Evolutionary conservation across 2,329 filamentous ascomycete genomes (phyloP).

Genomic region (Ophiostoma sp.): DNA sequence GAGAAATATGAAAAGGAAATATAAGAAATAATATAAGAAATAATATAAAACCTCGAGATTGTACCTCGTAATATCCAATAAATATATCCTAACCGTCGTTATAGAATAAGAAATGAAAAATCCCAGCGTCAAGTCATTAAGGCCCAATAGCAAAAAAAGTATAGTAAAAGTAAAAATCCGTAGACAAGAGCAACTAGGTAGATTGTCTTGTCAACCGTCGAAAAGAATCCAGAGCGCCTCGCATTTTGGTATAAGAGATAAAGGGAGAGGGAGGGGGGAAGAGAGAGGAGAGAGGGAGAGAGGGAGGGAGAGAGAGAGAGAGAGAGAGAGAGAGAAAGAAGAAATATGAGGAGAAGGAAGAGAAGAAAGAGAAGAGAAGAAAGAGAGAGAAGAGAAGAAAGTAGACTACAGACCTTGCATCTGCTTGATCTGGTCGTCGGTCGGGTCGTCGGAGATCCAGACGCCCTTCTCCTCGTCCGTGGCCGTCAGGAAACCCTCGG

Average conservation of each 20-base stretch:
- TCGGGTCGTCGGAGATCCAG: constrained; percentile 71
- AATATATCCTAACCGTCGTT: constrained; percentile 12
- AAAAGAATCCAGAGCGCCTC: constrained; percentile 15
- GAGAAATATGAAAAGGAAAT: background rate
- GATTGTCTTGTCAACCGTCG: background rate
- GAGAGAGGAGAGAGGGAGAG: background rate
- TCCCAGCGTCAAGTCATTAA: constrained; percentile 16
- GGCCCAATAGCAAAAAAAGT: constrained; percentile 14
- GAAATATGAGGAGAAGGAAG: background rate
- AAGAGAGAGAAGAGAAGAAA: background rate
- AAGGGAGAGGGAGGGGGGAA: background rate
- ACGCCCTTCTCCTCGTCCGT: constrained; percentile 82
- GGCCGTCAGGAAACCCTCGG: constrained; percentile 74
- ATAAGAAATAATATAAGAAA: background rate
- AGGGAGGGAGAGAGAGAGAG: background rate
- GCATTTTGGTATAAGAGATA: constrained; percentile 15
- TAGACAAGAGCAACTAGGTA: background rate
- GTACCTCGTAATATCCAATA: background rate
- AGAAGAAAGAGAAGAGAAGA: background rate
- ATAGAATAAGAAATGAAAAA: constrained; percentile 7
- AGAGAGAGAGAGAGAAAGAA: background rate
- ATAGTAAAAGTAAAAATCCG: constrained; percentile 16
- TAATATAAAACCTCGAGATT: constrained; percentile 17
- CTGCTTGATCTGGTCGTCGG: constrained; percentile 54
- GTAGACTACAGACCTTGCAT: constrained; percentile 36